Evolutionary conservation across 441 rosid species (phyloP).

Genomic region (Syzygium malaccense): DNA sequence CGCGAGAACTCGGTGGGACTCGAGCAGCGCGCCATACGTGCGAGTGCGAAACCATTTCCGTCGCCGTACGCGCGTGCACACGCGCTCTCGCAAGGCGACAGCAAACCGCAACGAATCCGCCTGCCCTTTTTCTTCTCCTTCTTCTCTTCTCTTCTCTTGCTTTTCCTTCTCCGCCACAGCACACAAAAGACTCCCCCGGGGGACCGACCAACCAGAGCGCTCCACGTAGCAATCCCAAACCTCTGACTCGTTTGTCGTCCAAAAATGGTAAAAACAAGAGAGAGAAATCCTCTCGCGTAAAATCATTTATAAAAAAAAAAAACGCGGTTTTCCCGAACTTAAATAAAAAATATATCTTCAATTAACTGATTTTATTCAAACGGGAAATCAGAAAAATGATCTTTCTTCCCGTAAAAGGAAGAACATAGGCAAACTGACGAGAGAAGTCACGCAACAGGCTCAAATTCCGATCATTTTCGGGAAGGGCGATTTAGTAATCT

Average conservation of each 20-base stretch:
- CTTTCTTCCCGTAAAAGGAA: too few relatives aligned
- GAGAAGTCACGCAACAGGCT: too few relatives aligned
- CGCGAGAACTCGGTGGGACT: not conserved
- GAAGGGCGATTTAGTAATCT: not conserved
- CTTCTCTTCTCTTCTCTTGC: not conserved
- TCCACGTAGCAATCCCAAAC: not conserved
- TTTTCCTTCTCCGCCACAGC: not conserved
- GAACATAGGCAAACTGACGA: too few relatives aligned
- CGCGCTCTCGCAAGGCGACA: not conserved
- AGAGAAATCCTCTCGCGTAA: not conserved
- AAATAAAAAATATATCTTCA: not conserved
- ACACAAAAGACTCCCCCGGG: not conserved
- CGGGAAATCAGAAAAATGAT: not conserved
- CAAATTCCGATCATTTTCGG: not conserved
- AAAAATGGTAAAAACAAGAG: fast-evolving
- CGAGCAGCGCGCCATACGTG: not conserved
- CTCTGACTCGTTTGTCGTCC: not conserved
- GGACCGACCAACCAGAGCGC: not conserved
- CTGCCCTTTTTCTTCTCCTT: not conserved
- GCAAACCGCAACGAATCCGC: not conserved
- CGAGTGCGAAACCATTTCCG: not conserved
- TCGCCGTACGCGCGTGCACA: not conserved
- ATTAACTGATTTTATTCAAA: not conserved
- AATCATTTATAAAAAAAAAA: not conserved
- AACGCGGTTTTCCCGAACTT: not conserved